These are phyloP conservation scores for Brasilioporus rufonigricans DNA, from an alignment of 768 basidiomycete genomes.

Conservation along the genomic window DNA sequence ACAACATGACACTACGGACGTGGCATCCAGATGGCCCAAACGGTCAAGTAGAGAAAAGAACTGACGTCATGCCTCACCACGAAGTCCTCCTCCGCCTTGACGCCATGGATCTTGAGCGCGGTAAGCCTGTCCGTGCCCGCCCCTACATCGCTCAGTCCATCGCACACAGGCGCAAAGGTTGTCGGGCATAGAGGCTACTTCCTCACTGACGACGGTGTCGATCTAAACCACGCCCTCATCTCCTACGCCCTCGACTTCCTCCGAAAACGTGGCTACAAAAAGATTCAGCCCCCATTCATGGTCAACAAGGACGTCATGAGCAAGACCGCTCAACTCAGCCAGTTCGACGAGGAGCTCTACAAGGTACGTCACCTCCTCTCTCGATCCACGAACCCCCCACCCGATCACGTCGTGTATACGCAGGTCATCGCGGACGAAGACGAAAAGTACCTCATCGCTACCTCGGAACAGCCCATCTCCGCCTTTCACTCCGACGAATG, in stretches of 20 bases:
- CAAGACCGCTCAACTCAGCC: slow-evolving; percentile 96
- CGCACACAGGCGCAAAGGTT: slow-evolving; percentile 76
- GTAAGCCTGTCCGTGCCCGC: slow-evolving; percentile 33
- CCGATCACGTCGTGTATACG: not conserved
- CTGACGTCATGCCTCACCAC: slow-evolving; percentile 92
- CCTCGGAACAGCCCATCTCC: slow-evolving; percentile 98
- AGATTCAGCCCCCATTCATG: slow-evolving; percentile 96
- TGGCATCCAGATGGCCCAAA: slow-evolving; percentile 84
- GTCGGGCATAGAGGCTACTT: slow-evolving; percentile 97
- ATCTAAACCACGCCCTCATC: slow-evolving; percentile 95
- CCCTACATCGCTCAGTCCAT: slow-evolving; percentile 4
- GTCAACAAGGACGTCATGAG: slow-evolving; percentile 98
- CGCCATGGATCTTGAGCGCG: slow-evolving; percentile 96
- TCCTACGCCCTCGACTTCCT: slow-evolving; percentile 94
- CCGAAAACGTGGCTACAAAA: slow-evolving; percentile 78
- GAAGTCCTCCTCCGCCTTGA: slow-evolving; percentile 93
- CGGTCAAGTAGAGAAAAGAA: slow-evolving; percentile 66
- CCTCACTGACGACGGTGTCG: slow-evolving; percentile 92
- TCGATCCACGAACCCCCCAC: not conserved
- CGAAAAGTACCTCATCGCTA: slow-evolving; percentile 98
- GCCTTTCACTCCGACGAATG: slow-evolving; percentile 95
- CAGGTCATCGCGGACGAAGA: slow-evolving; percentile 87
- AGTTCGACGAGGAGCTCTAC: slow-evolving; percentile 98
- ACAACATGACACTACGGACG: slow-evolving; percentile 76
- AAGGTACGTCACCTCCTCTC: slow-evolving; percentile 53